Base-by-base conservation (phyloP, 306 rosid species). In the Datisca glomerata region DNA sequence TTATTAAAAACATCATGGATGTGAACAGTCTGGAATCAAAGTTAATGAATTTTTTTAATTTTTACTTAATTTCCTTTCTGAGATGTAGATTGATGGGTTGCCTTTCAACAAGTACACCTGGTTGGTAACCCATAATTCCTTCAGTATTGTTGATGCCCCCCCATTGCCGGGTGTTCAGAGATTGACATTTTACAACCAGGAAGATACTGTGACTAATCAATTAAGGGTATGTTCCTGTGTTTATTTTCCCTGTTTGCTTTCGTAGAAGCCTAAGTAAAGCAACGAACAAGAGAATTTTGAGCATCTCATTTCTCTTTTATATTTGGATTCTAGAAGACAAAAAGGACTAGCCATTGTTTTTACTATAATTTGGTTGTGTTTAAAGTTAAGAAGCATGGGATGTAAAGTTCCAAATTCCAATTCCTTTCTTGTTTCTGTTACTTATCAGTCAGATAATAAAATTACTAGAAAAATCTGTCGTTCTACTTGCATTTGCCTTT, bases 41-140 rank as follows among this genome's bases (percentile, higher is more conserved):
- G 31, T 53, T 34, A 16, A 16, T 24, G 21, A 23, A 55, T 25
- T 32, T 21, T 21, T 18, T 14, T 45, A 13, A 31, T 7, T 20
- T 9, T 13, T 4, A 7, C 12, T 3, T 2, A 9, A 4, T 8
- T 22, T 2, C 31, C 25, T 59, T 37, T 70, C 24, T 55, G 7
- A 4, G 25, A 27, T 75, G 58, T 51, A 79, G 96, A 63, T 82
- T 32, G 71, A 59, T 49, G 94, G 78, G 15, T 61, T 86, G 58
- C 94, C 94, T 29, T 86, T 86, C 62, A 81, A 81, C 58, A 86
- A 86, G 77, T 86, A 81, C 66, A 49, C 96, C 6, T 86, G 94
- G 96, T 50, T 86, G 55, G 70, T 78, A 69, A 86, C 96, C 29
- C 96, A 86, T 61, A 86, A 86, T 55, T 78, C 96, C 21, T 86